phyloP scores from a whole-genome alignment of 768 basidiomycete species.

The Boletales sp. region DNA sequence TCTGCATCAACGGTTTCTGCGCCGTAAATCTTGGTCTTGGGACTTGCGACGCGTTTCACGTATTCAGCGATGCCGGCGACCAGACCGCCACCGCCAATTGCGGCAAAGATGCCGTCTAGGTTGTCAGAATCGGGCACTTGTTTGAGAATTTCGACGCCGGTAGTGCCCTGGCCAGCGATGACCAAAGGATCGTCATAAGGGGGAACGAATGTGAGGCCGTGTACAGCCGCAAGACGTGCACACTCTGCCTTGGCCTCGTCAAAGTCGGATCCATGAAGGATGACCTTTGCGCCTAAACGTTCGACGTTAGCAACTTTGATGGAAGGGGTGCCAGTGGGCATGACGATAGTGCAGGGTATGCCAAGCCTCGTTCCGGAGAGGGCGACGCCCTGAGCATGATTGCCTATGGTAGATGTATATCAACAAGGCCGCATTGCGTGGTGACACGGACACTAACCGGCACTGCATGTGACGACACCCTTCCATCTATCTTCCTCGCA shows the following conservation, averaged over 20 bases:
- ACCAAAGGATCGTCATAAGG: conserved; percentile 97
- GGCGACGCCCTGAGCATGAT: conserved; percentile 98
- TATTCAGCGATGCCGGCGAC: conserved; percentile 90
- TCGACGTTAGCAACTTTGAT: conserved; percentile 96
- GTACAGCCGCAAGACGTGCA: conserved; percentile 69
- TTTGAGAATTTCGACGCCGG: conserved; percentile 92
- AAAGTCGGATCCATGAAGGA: conserved; percentile 89
- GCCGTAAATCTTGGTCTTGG: conserved; percentile 76
- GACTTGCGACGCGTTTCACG: conserved; percentile 87
- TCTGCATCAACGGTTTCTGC: conserved; percentile 96
- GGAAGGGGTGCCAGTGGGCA: conserved; percentile 91
- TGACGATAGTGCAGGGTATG: conserved; percentile 98
- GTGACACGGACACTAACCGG: conserved; percentile 75
- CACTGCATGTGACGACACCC: conserved; percentile 96
- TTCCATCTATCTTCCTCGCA: conserved; percentile 91
- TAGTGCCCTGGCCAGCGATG: conserved; percentile 95
- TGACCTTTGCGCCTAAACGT: conserved; percentile 92
- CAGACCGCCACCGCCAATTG: conserved; percentile 94
- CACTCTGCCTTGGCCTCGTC: conserved; percentile 97
- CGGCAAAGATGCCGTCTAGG: conserved; percentile 82
- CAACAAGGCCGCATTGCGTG: background rate
- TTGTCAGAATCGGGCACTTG: conserved; percentile 73
- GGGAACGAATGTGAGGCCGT: conserved; percentile 87
- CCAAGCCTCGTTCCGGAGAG: conserved; percentile 84
- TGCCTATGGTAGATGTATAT: conserved; percentile 52